Conservation (phyloP, 148 eudicot species). For the Rhododendron simsii region DNA sequence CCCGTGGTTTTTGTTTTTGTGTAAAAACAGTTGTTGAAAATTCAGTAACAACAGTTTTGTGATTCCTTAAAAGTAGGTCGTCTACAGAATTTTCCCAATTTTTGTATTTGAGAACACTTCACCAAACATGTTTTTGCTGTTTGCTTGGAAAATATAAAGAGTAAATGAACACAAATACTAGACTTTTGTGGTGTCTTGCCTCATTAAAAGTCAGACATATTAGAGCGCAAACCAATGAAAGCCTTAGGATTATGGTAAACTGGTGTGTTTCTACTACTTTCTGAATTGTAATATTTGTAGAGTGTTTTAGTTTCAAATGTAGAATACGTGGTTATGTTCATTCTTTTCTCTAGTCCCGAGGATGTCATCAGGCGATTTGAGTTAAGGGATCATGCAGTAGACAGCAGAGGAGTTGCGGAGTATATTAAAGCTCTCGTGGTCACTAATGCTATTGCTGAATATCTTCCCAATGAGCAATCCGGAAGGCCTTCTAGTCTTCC, state of each 20-base stretch:
- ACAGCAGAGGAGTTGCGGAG: conserved; percentile 83
- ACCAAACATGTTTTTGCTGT: not conserved
- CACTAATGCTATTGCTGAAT: conserved; percentile 82
- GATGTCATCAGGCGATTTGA: conserved; percentile 81
- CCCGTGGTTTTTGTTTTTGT: not conserved
- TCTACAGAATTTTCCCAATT: not conserved
- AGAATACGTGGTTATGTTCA: not conserved
- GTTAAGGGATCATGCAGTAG: conserved; percentile 65
- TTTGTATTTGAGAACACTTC: not conserved
- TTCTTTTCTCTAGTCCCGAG: conserved; percentile 67
- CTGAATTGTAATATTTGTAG: not conserved
- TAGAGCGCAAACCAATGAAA: not conserved
- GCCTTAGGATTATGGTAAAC: not conserved
- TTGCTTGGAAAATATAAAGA: not conserved
- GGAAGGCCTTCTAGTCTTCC: conserved; percentile 94
- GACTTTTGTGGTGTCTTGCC: not conserved
- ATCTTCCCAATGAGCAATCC: conserved; percentile 85
- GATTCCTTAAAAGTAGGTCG: not conserved
- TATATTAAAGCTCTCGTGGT: conserved; percentile 87
- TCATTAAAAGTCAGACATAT: not conserved
- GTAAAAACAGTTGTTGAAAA: not conserved
- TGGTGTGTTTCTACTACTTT: not conserved
- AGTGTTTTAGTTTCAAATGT: not conserved
- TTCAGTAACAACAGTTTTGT: not conserved
- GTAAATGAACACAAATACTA: not conserved